These are phyloP conservation scores for Fusarium sp. DNA, from an alignment of 2,329 filamentous ascomycete species.

Conservation along the genomic window DNA sequence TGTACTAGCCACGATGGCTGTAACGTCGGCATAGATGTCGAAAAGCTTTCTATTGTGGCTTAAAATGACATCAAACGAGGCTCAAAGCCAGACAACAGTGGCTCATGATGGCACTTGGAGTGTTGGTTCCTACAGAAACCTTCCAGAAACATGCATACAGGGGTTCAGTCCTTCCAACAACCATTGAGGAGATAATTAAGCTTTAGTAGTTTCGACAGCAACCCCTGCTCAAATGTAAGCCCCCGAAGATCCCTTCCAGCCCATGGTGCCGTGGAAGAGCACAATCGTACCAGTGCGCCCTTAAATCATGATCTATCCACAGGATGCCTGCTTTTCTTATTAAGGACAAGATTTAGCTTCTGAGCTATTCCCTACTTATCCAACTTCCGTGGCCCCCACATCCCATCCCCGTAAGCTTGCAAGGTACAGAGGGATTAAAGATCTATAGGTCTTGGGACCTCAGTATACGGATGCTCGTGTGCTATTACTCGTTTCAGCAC, in stretches of 20 bases:
- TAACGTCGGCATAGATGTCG: too few relatives aligned
- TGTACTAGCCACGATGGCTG: too few relatives aligned
- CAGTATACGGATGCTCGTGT: not conserved
- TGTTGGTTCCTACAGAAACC: too few relatives aligned
- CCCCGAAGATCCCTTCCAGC: too few relatives aligned
- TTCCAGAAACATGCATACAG: too few relatives aligned
- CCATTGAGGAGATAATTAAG: too few relatives aligned
- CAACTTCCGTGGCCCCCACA: not conserved
- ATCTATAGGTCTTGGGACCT: not conserved
- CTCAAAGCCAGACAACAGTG: too few relatives aligned
- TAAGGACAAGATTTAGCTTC: not conserved
- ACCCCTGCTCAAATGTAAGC: too few relatives aligned
- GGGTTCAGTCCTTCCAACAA: too few relatives aligned
- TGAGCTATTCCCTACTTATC: not conserved
- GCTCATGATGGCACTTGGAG: too few relatives aligned
- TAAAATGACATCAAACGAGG: not conserved
- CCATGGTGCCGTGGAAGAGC: not conserved
- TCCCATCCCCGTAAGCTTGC: not conserved
- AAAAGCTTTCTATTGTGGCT: not conserved
- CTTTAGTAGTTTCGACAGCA: too few relatives aligned
- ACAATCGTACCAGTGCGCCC: not conserved
- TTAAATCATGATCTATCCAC: not conserved
- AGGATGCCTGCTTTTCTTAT: not conserved
- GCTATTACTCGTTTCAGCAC: not conserved
- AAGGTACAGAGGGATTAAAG: not conserved